Base-by-base conservation (phyloP, 1,284 basidiomycete species). In the Sanghuangporus baumii region DNA sequence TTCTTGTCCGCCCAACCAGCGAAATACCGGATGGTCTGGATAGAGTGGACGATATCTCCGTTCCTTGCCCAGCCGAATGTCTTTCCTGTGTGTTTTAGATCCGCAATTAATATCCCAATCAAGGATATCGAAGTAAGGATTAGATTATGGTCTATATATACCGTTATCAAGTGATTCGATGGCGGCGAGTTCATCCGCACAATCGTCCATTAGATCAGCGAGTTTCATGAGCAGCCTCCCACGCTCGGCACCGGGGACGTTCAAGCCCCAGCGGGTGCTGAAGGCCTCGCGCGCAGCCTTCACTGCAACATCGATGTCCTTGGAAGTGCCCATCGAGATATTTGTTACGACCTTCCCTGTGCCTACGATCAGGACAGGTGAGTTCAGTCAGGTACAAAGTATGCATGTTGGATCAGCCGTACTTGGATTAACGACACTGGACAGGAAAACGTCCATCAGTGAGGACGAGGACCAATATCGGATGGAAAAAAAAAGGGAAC, bases 1-100 rank as follows among this genome's bases (percentile, higher is more conserved):
- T 94, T 82, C 82, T 96, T 97, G 81, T 97, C 94, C 2, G 89
- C 87, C 87, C 87, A 91, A 26, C 89, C 89, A 55, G 84, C 84
- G 66, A 85, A 91, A 72, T 91, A 89, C 67, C 90, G 84, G 74
- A 94, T 81, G 63, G 78, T 79, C 52, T 77, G 80, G 65, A 94
- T 91, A n/a, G 87, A 78, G 67, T 81, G 81, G 40, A 76, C 68
- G 8, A 94, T 80, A 73, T 98, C 96, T 57, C 83, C 87, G 55
- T 72, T 79, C 67, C 81, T 83, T 5, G 94, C 88, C 78, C 87
- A 89, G 14, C 71, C 68, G 75, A 88, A 95, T 1, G 94, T 88
- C 78, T 95, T 95, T 59, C 86, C 61, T 62, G 36, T 6, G 47
- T 26, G 40, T 41, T 31, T 31, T 2, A 5, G 48, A 81, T 82